A percentile compares a stretch with the other conserved stretches of the same genome.
Evolutionary conservation across 306 rosid species (phyloP).

Genomic region (Dalbergia cochinchinensis): DNA sequence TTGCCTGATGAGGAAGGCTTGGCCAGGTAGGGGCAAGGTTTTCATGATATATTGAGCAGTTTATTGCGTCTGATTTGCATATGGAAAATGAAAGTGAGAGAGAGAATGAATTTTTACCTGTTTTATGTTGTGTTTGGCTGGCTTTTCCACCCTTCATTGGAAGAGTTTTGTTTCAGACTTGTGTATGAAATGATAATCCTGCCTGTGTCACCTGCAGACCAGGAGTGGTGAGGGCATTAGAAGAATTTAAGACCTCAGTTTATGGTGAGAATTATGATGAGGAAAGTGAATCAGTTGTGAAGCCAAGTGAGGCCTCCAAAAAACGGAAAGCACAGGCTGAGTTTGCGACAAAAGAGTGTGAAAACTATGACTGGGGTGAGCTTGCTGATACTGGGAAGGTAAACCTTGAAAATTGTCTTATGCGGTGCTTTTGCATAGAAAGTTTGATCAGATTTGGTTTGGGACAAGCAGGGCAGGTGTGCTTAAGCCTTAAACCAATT

Average conservation of each 20-base stretch:
- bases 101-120: background rate
- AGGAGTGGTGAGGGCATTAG: slow-evolving; percentile 70
- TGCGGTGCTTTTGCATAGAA: slow-evolving; percentile 4
- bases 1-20: slow-evolving; percentile 92
- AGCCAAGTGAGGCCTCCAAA: slow-evolving; percentile 66
- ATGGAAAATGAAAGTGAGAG: slow-evolving; percentile 23
- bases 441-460: slow-evolving; percentile 28
- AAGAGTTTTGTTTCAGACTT: slow-evolving; percentile 11
- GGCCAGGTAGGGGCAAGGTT: slow-evolving; percentile 66
- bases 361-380: slow-evolving; percentile 74
- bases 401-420: slow-evolving; percentile 44
- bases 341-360: slow-evolving; percentile 66
- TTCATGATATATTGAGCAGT: slow-evolving; percentile 28
- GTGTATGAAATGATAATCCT: slow-evolving; percentile 35
- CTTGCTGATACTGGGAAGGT: slow-evolving; percentile 95
- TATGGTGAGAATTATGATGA: slow-evolving; percentile 82
- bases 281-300: slow-evolving; percentile 57
- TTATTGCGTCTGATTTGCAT: slow-evolving; percentile 23
- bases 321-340: slow-evolving; percentile 79
- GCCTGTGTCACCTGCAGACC: slow-evolving; percentile 66
- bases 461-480: slow-evolving; percentile 17
- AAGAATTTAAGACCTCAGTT: slow-evolving; percentile 82
- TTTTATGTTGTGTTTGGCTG: slow-evolving; percentile 30
- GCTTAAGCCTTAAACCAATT: slow-evolving; percentile 22
- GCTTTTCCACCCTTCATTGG: slow-evolving; percentile 14